phyloP scores from a whole-genome alignment of 176 grass and related monocot genomes.

The Elaeis guineensis region DNA sequence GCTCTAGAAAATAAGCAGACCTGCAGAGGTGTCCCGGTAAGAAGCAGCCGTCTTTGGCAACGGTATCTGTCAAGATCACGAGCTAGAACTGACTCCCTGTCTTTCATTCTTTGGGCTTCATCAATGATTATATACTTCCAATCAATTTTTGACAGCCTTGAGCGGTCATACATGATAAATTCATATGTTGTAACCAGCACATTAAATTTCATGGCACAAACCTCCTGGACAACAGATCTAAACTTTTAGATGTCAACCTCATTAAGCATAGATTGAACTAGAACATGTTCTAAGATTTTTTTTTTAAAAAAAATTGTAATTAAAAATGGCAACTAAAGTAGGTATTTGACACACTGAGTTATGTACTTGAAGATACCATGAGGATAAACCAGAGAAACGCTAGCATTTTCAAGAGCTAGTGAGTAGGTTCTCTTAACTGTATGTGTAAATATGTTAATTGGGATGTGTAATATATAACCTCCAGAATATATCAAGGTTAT shows the following conservation, averaged over 20 bases:
- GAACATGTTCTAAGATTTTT: no score
- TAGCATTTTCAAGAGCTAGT: no score
- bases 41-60: constrained; percentile 88
- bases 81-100: constrained; percentile 92
- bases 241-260: not conserved
- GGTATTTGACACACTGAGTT: no score
- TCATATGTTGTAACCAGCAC: constrained; percentile 98
- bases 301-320: no score
- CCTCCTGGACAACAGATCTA: constrained; percentile 50
- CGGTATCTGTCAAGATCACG: constrained; percentile 94
- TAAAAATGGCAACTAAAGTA: no score
- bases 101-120: constrained; percentile 98
- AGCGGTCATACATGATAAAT: constrained; percentile 97
- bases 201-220: constrained; percentile 94
- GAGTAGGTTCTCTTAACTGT: no score
- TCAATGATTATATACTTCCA: constrained; percentile 99
- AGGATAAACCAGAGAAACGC: no score
- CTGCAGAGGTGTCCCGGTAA: constrained; percentile 97
- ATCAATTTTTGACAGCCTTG: constrained; percentile 94
- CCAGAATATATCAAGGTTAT: no score
- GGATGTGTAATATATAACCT: no score
- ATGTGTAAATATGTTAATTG: no score
- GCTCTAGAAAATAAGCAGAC: constrained; percentile 14
- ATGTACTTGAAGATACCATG: no score
- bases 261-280: no score